Conservation (phyloP, 2,329 filamentous ascomycete species). For the Neonectria magnoliae region DNA sequence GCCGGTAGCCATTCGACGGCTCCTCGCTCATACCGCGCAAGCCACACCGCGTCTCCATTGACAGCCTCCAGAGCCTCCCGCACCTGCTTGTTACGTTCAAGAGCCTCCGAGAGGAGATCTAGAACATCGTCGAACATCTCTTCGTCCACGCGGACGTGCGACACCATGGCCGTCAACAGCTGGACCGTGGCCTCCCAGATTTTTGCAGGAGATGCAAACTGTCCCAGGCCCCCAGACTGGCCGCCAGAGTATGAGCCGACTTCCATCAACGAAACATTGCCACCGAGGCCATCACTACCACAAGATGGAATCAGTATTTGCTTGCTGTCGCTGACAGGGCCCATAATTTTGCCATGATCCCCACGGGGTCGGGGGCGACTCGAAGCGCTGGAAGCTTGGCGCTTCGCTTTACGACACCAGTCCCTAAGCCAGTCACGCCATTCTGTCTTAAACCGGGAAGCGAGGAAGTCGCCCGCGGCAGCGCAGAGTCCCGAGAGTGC, state of each 20-base stretch:
- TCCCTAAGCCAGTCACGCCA: conserved; percentile 68
- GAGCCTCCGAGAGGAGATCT: conserved; percentile 64
- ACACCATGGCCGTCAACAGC: conserved; percentile 69
- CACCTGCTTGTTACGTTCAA: conserved; percentile 59
- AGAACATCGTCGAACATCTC: conserved; percentile 78
- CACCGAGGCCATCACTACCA: conserved; percentile 35
- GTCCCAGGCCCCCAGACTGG: conserved; percentile 54
- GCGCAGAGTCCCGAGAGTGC: conserved; percentile 75
- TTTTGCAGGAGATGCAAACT: conserved; percentile 69
- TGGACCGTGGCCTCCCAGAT: conserved; percentile 71
- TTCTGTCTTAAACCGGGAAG: conserved; percentile 76
- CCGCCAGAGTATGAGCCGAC: conserved; percentile 34
- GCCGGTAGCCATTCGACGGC: conserved; percentile 48
- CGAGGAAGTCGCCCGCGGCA: conserved; percentile 83
- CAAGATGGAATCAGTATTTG: conserved; percentile 49
- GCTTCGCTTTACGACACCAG: conserved; percentile 59
- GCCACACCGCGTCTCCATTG: conserved; percentile 83
- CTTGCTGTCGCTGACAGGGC: conserved; percentile 29
- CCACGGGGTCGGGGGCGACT: conserved; percentile 26
- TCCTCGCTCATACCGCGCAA: conserved; percentile 64
- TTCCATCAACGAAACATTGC: conserved; percentile 25
- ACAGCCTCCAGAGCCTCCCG: conserved; percentile 68
- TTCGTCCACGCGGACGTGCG: conserved; percentile 72
- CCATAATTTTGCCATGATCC: conserved; percentile 32
- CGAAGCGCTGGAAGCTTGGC: conserved; percentile 46